Evolutionary conservation across 441 rosid species (phyloP).

Genomic region (Omphalea diandra): DNA sequence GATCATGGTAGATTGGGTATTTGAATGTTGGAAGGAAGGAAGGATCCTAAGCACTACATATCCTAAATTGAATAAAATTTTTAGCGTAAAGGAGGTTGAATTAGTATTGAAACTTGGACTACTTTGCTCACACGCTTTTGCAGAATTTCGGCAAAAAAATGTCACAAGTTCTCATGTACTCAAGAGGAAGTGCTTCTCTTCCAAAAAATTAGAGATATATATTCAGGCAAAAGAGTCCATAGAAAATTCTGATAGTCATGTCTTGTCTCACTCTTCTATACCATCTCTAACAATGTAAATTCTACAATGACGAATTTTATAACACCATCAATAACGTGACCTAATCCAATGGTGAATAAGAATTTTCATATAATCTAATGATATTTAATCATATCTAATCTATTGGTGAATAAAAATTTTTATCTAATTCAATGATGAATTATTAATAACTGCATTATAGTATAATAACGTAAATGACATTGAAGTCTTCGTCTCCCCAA

Average conservation of each 20-base stretch:
- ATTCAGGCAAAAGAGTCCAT: constrained; percentile 22
- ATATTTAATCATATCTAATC: too few relatives aligned
- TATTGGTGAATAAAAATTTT: too few relatives aligned
- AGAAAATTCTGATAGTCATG: constrained; percentile 22
- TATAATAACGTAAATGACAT: too few relatives aligned
- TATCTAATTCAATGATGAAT: too few relatives aligned
- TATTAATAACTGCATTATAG: too few relatives aligned
- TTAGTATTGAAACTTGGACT: constrained; percentile 40
- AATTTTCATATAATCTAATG: too few relatives aligned
- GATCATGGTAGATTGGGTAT: constrained; percentile 36
- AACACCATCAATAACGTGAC: too few relatives aligned
- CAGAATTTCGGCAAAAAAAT: constrained; percentile 34
- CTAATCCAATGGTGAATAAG: too few relatives aligned
- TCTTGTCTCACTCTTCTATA: neutral
- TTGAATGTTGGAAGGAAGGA: constrained; percentile 25
- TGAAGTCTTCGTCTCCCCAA: too few relatives aligned
- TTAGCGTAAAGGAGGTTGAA: constrained; percentile 23
- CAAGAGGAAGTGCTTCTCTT: constrained; percentile 22
- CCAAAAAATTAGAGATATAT: constrained; percentile 34
- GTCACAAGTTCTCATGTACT: constrained; percentile 31
- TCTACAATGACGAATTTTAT: too few relatives aligned
- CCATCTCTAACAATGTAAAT: too few relatives aligned
- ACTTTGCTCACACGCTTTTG: constrained; percentile 30
- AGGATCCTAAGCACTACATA: constrained; percentile 27
- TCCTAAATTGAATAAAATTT: constrained; percentile 21